Percentiles rank a stretch among this genome's conserved stretches.
These are phyloP conservation scores for Suhomyces guaymorum DNA, from an alignment of 1,139 yeast genomes.

Conservation along the genomic window DNA sequence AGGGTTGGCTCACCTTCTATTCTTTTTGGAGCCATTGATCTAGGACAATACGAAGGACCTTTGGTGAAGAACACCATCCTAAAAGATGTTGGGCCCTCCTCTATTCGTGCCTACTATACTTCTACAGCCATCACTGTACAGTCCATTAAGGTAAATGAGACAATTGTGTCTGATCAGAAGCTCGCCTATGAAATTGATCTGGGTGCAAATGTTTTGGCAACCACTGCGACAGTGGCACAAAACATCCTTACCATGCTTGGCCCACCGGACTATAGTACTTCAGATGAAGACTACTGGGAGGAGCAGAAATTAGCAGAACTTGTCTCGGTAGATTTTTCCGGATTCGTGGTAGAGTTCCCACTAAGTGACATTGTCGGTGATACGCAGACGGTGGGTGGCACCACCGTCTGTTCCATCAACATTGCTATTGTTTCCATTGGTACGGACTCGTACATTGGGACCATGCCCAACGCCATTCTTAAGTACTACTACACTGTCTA, in stretches of 20 bases:
- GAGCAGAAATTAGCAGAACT: neutral
- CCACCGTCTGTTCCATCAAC: slow-evolving; percentile 17
- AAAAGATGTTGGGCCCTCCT: slow-evolving; percentile 15
- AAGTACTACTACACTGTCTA: slow-evolving; percentile 22
- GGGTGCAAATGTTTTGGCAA: slow-evolving; percentile 23
- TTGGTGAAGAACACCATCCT: slow-evolving; percentile 21
- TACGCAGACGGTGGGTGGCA: slow-evolving; percentile 13
- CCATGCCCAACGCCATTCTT: slow-evolving; percentile 23
- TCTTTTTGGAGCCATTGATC: slow-evolving; percentile 27
- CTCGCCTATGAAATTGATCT: slow-evolving; percentile 23
- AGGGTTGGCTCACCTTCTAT: slow-evolving; percentile 11
- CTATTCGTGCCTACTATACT: slow-evolving; percentile 14
- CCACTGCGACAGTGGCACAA: slow-evolving; percentile 20
- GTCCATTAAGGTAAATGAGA: slow-evolving; percentile 15
- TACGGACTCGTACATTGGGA: slow-evolving; percentile 16
- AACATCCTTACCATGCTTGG: slow-evolving; percentile 20
- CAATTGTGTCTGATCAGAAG: slow-evolving; percentile 18
- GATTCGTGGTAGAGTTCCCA: slow-evolving; percentile 19
- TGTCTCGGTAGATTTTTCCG: slow-evolving; percentile 22
- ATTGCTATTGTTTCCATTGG: slow-evolving; percentile 19
- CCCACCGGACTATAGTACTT: neutral
- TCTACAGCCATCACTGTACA: slow-evolving; percentile 23
- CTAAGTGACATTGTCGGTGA: slow-evolving; percentile 21
- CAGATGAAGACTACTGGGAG: neutral
- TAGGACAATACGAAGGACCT: slow-evolving; percentile 17